Percentiles rank a stretch among this genome's conserved stretches.
phyloP scores from a whole-genome alignment of 306 rosid genomes.

The Quercus robur region DNA sequence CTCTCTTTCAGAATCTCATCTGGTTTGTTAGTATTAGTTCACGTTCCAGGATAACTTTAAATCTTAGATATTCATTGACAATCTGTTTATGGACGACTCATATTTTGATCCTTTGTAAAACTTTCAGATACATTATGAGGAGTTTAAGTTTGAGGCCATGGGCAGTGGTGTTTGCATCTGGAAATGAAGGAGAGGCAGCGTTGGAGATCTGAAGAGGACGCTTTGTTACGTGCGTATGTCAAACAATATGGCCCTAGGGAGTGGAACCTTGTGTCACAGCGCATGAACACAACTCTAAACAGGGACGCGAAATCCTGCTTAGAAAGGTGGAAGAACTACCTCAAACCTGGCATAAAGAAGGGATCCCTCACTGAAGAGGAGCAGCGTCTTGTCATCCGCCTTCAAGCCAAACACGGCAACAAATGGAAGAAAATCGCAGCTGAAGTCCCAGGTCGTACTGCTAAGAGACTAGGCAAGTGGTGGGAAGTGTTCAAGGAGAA shows the following conservation, averaged over 20 bases:
- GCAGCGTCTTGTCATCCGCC: constrained; percentile 69
- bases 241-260: constrained; percentile 86
- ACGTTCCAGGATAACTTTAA: background rate
- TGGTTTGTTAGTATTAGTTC: background rate
- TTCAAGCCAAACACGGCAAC: constrained; percentile 79
- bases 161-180: constrained; percentile 48
- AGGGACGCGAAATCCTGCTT: constrained; percentile 83
- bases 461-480: constrained; percentile 90
- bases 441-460: constrained; percentile 81
- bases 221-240: constrained; percentile 72
- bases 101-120: constrained; percentile 8
- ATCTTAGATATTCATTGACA: background rate
- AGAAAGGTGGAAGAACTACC: constrained; percentile 92
- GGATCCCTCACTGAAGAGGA: constrained; percentile 84
- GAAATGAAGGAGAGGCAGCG: constrained; percentile 90
- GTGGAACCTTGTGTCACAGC: constrained; percentile 89
- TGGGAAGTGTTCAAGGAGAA: constrained; percentile 91
- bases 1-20: background rate
- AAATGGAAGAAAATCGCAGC: constrained; percentile 90
- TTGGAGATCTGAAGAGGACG: constrained; percentile 82
- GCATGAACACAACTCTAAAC: constrained; percentile 68
- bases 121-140: constrained; percentile 68
- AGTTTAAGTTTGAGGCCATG: constrained; percentile 47
- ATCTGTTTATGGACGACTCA: constrained; percentile 11
- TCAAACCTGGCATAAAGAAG: constrained; percentile 80